Conservation (phyloP, 163 green algal species). For the Chlamydomonas reinhardtii region DNA sequence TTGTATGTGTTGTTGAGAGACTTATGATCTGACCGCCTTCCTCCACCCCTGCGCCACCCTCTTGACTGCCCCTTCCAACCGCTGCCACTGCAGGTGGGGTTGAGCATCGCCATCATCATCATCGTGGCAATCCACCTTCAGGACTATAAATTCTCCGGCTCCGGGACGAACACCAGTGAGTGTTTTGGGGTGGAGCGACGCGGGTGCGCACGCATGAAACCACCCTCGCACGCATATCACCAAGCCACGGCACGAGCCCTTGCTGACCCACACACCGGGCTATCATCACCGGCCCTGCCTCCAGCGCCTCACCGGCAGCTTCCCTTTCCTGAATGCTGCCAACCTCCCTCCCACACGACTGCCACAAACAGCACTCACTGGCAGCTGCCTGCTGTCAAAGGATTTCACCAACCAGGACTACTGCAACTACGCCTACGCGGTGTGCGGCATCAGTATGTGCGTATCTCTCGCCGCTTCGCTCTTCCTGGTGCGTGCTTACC, state of each 20-base stretch:
- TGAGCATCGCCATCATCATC: slow-evolving; percentile 12
- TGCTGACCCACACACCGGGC: no score
- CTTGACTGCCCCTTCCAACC: background rate
- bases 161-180: background rate
- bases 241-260: no score
- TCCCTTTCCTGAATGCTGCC: no score
- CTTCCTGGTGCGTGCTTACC: background rate
- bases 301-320: no score
- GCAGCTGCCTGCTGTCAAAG: background rate
- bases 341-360: background rate
- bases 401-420: background rate
- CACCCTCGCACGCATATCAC: no score
- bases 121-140: slow-evolving; percentile 9
- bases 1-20: no score
- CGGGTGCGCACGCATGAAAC: no score
- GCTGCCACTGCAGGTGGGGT: background rate
- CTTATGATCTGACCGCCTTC: no score
- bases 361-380: background rate
- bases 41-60: no score
- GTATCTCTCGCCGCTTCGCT: background rate
- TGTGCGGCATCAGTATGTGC: slow-evolving; percentile 2
- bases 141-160: no score
- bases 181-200: background rate
- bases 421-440: slow-evolving; percentile 21
- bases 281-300: no score